Conservation (phyloP, 306 rosid genomes). For the Vigna mungo region DNA sequence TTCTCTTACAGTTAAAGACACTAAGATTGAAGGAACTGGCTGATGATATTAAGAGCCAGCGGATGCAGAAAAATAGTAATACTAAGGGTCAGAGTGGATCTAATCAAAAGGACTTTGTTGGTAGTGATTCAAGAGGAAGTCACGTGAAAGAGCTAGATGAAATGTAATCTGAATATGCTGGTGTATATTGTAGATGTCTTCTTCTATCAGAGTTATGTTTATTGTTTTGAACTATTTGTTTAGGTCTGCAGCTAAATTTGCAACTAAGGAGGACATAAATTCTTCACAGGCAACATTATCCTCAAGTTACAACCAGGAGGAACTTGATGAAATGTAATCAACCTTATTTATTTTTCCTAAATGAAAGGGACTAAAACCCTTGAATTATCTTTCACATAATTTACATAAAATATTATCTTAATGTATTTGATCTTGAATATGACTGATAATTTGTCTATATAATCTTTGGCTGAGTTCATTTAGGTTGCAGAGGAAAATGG, state of each 20-base stretch:
- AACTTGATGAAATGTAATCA: constrained; percentile 80
- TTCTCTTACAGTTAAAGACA: constrained; percentile 63
- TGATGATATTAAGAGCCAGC: constrained; percentile 76
- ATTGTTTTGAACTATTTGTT: constrained; percentile 33
- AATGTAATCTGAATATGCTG: constrained; percentile 57
- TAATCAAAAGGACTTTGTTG: constrained; percentile 46
- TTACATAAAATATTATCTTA: background rate
- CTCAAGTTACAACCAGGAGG: constrained; percentile 60
- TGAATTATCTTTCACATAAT: constrained; percentile 17
- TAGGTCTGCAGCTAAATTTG: constrained; percentile 61
- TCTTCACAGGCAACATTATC: constrained; percentile 25
- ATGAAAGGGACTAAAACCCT: constrained; percentile 3
- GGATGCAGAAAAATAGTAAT: constrained; percentile 59
- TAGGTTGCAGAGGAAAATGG: constrained; percentile 86
- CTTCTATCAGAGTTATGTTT: constrained; percentile 27
- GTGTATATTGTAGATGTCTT: constrained; percentile 20
- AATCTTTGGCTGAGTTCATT: constrained; percentile 50
- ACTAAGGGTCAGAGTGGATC: constrained; percentile 55
- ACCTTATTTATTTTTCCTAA: constrained; percentile 38
- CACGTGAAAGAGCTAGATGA: constrained; percentile 62
- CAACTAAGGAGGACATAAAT: constrained; percentile 49
- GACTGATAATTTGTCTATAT: constrained; percentile 35
- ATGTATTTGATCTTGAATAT: constrained; percentile 24
- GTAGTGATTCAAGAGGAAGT: constrained; percentile 45
- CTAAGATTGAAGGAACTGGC: constrained; percentile 75